Conservation (phyloP, 495 filamentous ascomycete genomes). For the Aspergillus saccharolyticus region DNA sequence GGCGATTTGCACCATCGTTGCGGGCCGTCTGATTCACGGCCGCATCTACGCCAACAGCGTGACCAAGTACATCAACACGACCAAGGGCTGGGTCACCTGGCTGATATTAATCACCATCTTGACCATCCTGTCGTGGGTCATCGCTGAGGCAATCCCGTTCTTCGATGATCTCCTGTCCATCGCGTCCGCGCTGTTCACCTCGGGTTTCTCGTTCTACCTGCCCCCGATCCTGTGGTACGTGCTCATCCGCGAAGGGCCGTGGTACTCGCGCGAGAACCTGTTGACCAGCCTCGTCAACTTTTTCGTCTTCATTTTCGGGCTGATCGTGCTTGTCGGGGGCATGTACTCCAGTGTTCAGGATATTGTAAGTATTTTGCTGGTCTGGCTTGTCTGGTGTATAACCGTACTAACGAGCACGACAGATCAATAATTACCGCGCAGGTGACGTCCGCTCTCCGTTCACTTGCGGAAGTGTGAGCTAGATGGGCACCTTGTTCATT, state of each 20-base stretch:
- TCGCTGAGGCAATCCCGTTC: slow-evolving; percentile 64
- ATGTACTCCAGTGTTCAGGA: slow-evolving; percentile 54
- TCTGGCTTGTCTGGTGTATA: neutral
- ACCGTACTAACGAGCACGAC: neutral
- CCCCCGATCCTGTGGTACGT: slow-evolving; percentile 61
- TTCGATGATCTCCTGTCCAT: slow-evolving; percentile 59
- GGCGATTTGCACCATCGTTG: slow-evolving; percentile 55
- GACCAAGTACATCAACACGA: slow-evolving; percentile 53
- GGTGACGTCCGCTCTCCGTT: neutral
- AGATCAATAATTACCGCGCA: neutral
- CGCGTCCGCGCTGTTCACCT: slow-evolving; percentile 58
- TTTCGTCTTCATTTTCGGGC: slow-evolving; percentile 24
- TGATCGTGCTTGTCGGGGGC: slow-evolving; percentile 37
- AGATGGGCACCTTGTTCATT: neutral
- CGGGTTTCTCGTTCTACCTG: slow-evolving; percentile 62
- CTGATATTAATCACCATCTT: slow-evolving; percentile 46
- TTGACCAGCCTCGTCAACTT: slow-evolving; percentile 18
- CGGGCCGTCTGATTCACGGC: slow-evolving; percentile 56
- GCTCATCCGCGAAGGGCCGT: slow-evolving; percentile 41
- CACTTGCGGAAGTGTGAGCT: neutral
- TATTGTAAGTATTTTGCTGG: slow-evolving; percentile 42
- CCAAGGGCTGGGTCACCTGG: slow-evolving; percentile 56
- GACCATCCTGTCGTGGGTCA: slow-evolving; percentile 57
- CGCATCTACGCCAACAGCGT: slow-evolving; percentile 50
- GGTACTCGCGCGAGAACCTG: slow-evolving; percentile 31